Conservation (phyloP, 345 rosid species). For the Litchi chinensis region DNA sequence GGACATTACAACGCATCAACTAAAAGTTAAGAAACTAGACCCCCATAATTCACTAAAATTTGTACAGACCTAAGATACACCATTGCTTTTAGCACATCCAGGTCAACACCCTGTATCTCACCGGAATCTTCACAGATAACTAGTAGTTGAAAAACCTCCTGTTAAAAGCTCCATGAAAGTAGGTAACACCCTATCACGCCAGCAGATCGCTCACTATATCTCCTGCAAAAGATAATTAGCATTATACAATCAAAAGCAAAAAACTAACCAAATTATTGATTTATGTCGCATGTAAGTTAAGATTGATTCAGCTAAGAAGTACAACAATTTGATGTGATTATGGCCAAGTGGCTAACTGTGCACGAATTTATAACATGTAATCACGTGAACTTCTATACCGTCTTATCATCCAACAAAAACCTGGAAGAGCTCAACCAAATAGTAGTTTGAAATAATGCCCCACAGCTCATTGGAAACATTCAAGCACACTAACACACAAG, state of each 20-base stretch:
- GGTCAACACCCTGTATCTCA: not conserved
- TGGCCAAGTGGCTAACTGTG: not conserved
- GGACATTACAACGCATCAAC: not conserved
- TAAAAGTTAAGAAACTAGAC: not conserved
- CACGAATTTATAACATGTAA: not conserved
- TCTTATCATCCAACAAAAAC: no score
- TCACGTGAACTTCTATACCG: no score
- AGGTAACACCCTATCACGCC: not conserved
- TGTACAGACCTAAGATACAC: not conserved
- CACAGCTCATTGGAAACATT: not conserved
- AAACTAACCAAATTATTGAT: not conserved
- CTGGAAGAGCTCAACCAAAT: not conserved
- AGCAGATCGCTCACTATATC: constrained; percentile 27
- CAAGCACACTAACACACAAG: not conserved
- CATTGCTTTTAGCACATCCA: not conserved
- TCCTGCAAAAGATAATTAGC: constrained; percentile 26
- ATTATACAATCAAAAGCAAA: not conserved
- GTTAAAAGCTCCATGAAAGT: not conserved
- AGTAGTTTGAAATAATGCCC: not conserved
- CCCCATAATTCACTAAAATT: not conserved
- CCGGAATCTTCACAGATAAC: no score
- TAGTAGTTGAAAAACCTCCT: not conserved
- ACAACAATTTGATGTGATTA: not conserved
- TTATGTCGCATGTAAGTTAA: not conserved
- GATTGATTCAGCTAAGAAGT: not conserved